Base-by-base conservation (phyloP, 2,329 filamentous ascomycete genomes). In the Beauveria brongniartii region DNA sequence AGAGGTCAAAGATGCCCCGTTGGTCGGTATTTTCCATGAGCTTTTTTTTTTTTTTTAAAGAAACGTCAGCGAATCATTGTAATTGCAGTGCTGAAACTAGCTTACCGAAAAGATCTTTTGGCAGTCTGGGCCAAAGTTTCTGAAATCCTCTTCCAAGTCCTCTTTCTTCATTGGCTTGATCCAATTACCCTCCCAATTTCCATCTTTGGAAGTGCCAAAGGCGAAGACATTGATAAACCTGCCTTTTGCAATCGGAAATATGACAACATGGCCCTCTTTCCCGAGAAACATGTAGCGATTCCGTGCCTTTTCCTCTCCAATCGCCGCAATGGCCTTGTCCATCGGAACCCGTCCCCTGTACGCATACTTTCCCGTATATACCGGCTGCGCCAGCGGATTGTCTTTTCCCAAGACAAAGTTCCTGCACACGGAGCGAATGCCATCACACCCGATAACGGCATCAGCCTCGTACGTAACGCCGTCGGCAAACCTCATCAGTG, bases 391-490 rank as follows among this genome's bases (percentile, higher is more conserved):
- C 54, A 28, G 77, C 67, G 58, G 75, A 69, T 70, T 62, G 18
- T 71, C 66, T 1, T 72, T 66, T 0, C 79, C 80, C 0, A 85
- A 70, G 9, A 87, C 69, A 7, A 81, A 67, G 34, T 78, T 68
- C 1, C 84, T 71, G 1, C 81, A 77, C 18, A 73, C 72, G 9
- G 81, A 83, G 68, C 87, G 87, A 66, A 88, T 86, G 0, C 86
- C 86, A 68, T 89, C 86, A 64, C 83, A 86, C 0, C 83, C 85
- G 51, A 89, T 73, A 0, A 86, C 59, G 0, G 70, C 74, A 28
- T 76, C 73, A 4, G 76, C 73, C 8, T 68, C 64, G 2, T 72
- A 74, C 0, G 69, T 71, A 0, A 73, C 72, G 0, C 76, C 76
- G 44, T 79, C 77, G 0, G 68, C 63, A 56, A 79, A 79, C n/a